Conservation (phyloP, 768 basidiomycete species). For the Pisolithus sp. region DNA sequence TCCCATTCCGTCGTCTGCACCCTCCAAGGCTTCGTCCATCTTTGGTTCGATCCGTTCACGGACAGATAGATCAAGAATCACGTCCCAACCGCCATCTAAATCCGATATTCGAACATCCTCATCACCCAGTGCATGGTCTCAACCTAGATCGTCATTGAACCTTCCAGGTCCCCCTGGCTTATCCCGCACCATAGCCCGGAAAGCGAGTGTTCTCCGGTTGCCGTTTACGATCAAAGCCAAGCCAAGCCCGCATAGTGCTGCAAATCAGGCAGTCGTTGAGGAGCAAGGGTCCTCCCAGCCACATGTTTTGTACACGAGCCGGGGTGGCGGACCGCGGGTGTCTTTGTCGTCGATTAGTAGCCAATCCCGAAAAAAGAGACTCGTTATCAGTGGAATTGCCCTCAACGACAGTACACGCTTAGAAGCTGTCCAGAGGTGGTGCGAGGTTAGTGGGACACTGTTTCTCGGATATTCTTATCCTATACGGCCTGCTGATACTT, state of each 20-base stretch:
- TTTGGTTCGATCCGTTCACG: constrained; percentile 28
- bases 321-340: constrained; percentile 17
- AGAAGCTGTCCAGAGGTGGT: constrained; percentile 68
- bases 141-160: constrained; percentile 35
- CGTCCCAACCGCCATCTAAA: constrained; percentile 31
- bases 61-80: constrained; percentile 18
- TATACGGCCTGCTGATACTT: constrained; percentile 6
- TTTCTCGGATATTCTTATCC: not conserved
- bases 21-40: constrained; percentile 28
- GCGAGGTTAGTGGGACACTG: constrained; percentile 45
- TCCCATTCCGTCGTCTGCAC: constrained; percentile 33
- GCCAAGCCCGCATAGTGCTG: constrained; percentile 6
- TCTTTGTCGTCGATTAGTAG: constrained; percentile 30
- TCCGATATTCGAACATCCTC: constrained; percentile 17
- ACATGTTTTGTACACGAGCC: constrained; percentile 24
- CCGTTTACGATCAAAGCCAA: constrained; percentile 24
- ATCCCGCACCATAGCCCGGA: constrained; percentile 25
- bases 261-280: constrained; percentile 21
- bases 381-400: constrained; percentile 66
- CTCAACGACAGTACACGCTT: constrained; percentile 54
- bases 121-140: constrained; percentile 33
- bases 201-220: constrained; percentile 25
- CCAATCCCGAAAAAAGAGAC: constrained; percentile 47
- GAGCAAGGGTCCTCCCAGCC: constrained; percentile 23
- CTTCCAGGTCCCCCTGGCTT: constrained; percentile 32